Evolutionary conservation across 139 green algal genomes (phyloP).

Genomic region (Coccomyxa sp.): DNA sequence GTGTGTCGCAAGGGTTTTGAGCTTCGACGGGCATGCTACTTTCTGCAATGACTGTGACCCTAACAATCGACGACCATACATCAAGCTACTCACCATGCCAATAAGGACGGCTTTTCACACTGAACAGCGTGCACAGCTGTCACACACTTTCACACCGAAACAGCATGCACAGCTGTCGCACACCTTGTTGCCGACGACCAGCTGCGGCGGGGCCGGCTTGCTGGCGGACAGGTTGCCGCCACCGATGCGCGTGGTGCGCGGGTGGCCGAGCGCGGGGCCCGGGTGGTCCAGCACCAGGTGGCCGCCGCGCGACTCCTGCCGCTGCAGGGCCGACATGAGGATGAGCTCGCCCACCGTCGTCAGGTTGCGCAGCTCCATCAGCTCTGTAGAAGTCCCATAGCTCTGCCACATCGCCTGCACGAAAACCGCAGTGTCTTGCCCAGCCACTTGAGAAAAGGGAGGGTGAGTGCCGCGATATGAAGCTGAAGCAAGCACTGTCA

Average conservation of each 20-base stretch:
- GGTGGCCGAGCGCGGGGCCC: not conserved
- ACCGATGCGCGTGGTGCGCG: not conserved
- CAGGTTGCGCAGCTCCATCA: slow-evolving; percentile 89
- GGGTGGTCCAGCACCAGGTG: slow-evolving; percentile 81
- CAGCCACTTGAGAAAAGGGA: not conserved
- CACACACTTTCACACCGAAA: not conserved
- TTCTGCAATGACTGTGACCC: too few relatives aligned
- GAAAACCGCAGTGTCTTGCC: not conserved
- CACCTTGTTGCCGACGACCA: not conserved
- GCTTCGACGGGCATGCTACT: too few relatives aligned
- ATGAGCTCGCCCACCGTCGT: slow-evolving; percentile 79
- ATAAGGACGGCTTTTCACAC: too few relatives aligned
- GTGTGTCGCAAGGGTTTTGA: too few relatives aligned
- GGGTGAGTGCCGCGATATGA: not conserved
- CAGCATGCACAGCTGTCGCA: not conserved
- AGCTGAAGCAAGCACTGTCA: too few relatives aligned
- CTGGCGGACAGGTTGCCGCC: not conserved
- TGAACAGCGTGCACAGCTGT: too few relatives aligned
- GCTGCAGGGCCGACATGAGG: slow-evolving; percentile 71
- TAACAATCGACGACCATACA: too few relatives aligned
- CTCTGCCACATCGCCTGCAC: slow-evolving; percentile 34
- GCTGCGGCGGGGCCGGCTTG: not conserved
- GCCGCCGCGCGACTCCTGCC: slow-evolving; percentile 76
- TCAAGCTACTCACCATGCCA: too few relatives aligned
- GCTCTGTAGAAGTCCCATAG: slow-evolving; percentile 52